Evolutionary conservation across 2,329 filamentous ascomycete species (phyloP), one percentile per base, ranked within the genome.

Genomic region (Colletotrichum melonis): DNA sequence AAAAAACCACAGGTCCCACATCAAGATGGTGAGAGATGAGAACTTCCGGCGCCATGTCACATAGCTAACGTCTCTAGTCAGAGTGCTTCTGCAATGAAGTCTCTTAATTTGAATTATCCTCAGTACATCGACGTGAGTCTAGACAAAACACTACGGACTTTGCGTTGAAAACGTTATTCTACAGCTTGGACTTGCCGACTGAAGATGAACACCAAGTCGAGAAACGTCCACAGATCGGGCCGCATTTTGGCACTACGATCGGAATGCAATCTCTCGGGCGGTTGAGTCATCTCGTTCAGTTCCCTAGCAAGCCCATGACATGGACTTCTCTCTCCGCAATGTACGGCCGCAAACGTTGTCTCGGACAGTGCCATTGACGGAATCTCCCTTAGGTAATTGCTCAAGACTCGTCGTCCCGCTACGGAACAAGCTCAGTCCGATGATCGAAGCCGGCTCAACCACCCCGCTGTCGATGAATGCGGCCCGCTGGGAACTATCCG

Each of bases 261-360:
- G 46, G 62, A n/a, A 62, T 62, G 58, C 35, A 24, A 8, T 32
- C 5, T 52, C 28, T 24, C n/a, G 28, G n/a, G 28, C 11, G 22
- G 19, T 55, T 49, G 58, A 59, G 30, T 59, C 66, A 72, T 26
- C n/a, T 63, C 11, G 11, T 19, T 28, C 66, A 55, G 12, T n/a
- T 59, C 5, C 22, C 16, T 26, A 26, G 42, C 59, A 54, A 24
- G 6, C 26, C 4, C 24, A 28, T 65, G 65, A 68, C 69, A 22
- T 19, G 38, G 19, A 5, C 7, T 19, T 7, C 38, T 3, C 35
- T 28, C 16, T 6, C 38, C 9, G 32, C 8, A 49, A 49, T 16
- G 46, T 70, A 65, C 70, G 67, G 60, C 71, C 67, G 71, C 67
- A 73, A 73, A 70, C 71, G 60, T 54, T 65, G 60, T 73, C 71